Evolutionary conservation across 345 rosid species (phyloP), one percentile per base, ranked within the genome.

Genomic region (Gossypioides kirkii): DNA sequence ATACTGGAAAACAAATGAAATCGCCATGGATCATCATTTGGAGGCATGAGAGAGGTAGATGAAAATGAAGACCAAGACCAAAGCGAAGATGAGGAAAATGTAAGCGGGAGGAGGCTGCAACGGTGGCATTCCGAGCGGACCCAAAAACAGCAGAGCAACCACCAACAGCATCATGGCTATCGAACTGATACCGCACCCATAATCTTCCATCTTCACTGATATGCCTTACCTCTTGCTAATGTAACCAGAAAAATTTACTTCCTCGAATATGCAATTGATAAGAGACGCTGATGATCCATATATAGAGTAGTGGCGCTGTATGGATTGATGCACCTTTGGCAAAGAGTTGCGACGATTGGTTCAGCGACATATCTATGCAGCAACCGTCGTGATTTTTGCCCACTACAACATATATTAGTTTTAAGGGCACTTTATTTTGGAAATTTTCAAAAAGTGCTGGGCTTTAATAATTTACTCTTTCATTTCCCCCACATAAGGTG

Each of bases 41-140:
- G 83, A 84, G 49, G 81, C 74, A 4, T 22, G 23, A 17, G 52
- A 6, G 22, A 85, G 81, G 36, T 67, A 69, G 16, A 74, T 6
- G 68, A 76, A 73, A 78, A 79, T 53, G 28, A 72, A 60, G 16
- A 74, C 14, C 77, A 83, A 70, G 9, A 80, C 60, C 49, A 75
- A 49, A 2, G 75, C 74, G 25, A 85, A 41, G 38, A 81, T 14
- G 32, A 81, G 18, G 8, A 79, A 54, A 16, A 83, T 28, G 14
- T 46, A 60, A 59, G 25, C 52, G 2, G 84, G 58, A 45, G 84
- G 88, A 36, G 84, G 75, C 5, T 69, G 69, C 73, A 82, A 32
- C 13, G 82, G 61, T 11, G 78, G 86, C 75, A 85, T 77, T 59
- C 59, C 43, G 4, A 79, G 13, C 0, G 88, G 86, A 18, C 6